Evolutionary conservation across 495 filamentous ascomycete genomes (phyloP).

Genomic region (Penicillium longicatenatum): DNA sequence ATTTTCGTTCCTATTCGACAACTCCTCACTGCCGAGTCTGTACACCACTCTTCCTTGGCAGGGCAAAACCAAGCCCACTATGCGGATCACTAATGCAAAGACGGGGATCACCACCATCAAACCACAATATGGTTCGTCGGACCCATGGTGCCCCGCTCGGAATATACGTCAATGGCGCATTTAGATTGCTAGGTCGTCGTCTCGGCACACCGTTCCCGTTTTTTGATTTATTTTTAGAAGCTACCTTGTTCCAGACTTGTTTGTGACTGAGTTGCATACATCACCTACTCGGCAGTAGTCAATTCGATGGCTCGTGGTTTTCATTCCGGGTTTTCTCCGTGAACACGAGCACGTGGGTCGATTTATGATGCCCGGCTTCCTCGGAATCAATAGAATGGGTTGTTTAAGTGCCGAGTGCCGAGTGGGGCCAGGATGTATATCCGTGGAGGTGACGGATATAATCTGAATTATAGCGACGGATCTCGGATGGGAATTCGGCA

Average conservation of each 20-base stretch:
- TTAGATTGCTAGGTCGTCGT: neutral
- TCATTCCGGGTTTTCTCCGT: too few species aligned
- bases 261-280: neutral
- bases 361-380: too few species aligned
- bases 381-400: too few species aligned
- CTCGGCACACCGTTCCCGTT: neutral
- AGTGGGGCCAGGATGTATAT: too few species aligned
- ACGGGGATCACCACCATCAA: neutral
- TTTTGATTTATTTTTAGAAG: neutral
- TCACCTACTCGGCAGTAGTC: too few species aligned
- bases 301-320: too few species aligned
- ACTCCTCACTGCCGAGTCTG: neutral
- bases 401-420: too few species aligned
- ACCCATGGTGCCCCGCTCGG: neutral
- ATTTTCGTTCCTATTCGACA: neutral
- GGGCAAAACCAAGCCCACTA: neutral
- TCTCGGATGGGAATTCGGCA: too few species aligned
- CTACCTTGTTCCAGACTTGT: neutral
- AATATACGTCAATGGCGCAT: constrained; percentile 6
- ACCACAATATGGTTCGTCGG: neutral
- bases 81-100: neutral
- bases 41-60: neutral
- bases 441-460: too few species aligned
- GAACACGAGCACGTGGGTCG: too few species aligned
- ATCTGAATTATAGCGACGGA: too few species aligned